Conservation (phyloP, 2,329 filamentous ascomycete species). For the Penicillium sp. region DNA sequence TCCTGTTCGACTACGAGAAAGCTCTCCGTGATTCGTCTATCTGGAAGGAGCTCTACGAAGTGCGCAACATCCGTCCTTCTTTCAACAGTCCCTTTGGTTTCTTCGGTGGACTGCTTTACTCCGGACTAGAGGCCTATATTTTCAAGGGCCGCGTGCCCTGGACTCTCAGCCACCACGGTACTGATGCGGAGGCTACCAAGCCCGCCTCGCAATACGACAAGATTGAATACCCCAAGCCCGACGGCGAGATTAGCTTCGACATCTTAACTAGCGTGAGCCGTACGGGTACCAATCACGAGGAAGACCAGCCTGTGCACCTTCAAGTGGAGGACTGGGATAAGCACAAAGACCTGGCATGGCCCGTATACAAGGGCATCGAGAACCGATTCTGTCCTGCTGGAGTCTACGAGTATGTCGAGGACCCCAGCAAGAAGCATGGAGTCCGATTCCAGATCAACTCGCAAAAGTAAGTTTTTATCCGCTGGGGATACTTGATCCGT, state of each 20-base stretch:
- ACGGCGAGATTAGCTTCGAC: constrained; percentile 92
- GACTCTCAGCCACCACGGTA: constrained; percentile 82
- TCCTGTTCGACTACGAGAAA: constrained; percentile 93
- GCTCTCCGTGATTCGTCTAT: constrained; percentile 80
- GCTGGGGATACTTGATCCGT: too few relatives aligned
- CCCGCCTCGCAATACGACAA: constrained; percentile 75
- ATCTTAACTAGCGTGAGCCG: constrained; percentile 93
- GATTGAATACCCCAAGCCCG: constrained; percentile 96
- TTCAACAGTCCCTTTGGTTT: constrained; percentile 87
- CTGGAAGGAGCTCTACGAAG: constrained; percentile 91
- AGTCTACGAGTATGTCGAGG: constrained; percentile 97
- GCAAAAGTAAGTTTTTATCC: constrained; percentile 76
- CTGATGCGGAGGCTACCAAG: constrained; percentile 78
- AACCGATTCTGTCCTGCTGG: constrained; percentile 96
- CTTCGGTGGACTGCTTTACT: constrained; percentile 88
- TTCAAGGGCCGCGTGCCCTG: constrained; percentile 84
- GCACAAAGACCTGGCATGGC: constrained; percentile 80
- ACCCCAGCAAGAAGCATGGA: constrained; percentile 78
- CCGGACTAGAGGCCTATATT: constrained; percentile 84
- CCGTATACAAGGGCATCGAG: constrained; percentile 86
- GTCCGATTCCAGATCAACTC: constrained; percentile 97
- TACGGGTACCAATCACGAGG: constrained; percentile 97
- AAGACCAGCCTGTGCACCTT: constrained; percentile 95
- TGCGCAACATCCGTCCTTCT: constrained; percentile 95
- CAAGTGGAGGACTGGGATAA: constrained; percentile 94